Conservation (phyloP, 2,329 filamentous ascomycete species). For the Meredithiella fracta region DNA sequence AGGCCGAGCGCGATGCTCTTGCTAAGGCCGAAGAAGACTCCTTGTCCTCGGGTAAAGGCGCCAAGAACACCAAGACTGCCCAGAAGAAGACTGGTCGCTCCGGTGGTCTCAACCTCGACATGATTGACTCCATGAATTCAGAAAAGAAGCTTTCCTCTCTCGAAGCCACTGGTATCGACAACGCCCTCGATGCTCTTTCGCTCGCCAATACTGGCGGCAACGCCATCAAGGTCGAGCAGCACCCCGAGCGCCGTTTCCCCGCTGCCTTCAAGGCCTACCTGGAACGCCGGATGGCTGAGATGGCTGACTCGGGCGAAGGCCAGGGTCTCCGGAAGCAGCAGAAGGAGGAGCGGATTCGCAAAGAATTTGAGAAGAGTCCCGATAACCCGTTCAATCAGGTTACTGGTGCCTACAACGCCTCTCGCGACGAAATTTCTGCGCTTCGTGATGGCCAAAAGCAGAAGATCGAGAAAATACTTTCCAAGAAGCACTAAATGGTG, state of each 20-base stretch:
- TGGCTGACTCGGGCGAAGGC: constrained; percentile 61
- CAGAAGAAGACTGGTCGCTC: constrained; percentile 40
- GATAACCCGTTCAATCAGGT: constrained; percentile 95
- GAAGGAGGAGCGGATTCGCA: constrained; percentile 64
- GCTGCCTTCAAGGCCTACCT: constrained; percentile 73
- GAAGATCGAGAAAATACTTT: constrained; percentile 60
- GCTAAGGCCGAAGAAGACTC: constrained; percentile 66
- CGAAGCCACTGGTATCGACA: constrained; percentile 79
- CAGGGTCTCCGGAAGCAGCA: constrained; percentile 65
- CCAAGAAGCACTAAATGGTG: constrained; percentile 17
- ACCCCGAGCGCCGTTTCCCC: constrained; percentile 76
- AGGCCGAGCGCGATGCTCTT: constrained; percentile 77
- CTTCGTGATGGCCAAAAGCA: constrained; percentile 49
- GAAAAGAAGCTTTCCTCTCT: constrained; percentile 38
- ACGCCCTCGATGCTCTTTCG: constrained; percentile 73
- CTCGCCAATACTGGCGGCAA: constrained; percentile 37
- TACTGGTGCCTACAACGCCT: constrained; percentile 57
- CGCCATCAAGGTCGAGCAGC: constrained; percentile 56
- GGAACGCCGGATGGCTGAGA: constrained; percentile 65
- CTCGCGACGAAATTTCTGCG: constrained; percentile 56
- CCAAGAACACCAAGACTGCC: constrained; percentile 53
- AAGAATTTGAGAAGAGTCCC: constrained; percentile 87
- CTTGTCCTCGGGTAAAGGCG: constrained; percentile 37
- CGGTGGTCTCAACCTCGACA: constrained; percentile 58
- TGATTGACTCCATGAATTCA: constrained; percentile 59